phyloP scores from a whole-genome alignment of 2,329 filamentous ascomycete genomes.

The Cladophialophora psammophila region DNA sequence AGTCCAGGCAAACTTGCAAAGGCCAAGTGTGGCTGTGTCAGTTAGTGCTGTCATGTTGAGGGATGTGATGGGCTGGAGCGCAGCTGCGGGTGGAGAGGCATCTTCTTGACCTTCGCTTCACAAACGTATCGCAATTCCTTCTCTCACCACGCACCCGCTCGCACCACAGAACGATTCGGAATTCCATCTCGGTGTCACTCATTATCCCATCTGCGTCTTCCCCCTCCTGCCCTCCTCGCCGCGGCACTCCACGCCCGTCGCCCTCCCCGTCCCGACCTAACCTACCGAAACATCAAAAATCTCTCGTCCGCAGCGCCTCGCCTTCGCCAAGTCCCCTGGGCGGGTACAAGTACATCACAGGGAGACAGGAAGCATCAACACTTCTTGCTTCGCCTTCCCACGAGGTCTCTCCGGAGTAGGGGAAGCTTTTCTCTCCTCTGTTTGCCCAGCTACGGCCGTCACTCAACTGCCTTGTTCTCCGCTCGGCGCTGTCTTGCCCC shows the following conservation, averaged over 20 bases:
- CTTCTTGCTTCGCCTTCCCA: constrained; percentile 7
- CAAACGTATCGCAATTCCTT: constrained; percentile 11
- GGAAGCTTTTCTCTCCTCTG: constrained; percentile 1
- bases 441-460: background rate
- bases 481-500: constrained; percentile 14
- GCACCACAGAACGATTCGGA: background rate
- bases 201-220: background rate
- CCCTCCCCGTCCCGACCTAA: background rate
- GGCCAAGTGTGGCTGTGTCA: constrained; percentile 36
- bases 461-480: constrained; percentile 4
- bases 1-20: background rate
- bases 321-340: constrained; percentile 7
- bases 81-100: constrained; percentile 14
- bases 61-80: constrained; percentile 22
- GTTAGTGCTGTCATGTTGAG: constrained; percentile 12
- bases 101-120: constrained; percentile 2
- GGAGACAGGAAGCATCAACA: constrained; percentile 4
- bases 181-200: background rate
- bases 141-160: constrained; percentile 17
- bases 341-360: constrained; percentile 1
- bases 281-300: background rate
- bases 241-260: background rate
- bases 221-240: constrained; percentile 7
- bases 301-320: constrained; percentile 12
- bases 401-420: constrained; percentile 2